Percentiles rank a stretch among this genome's conserved stretches.
These are phyloP conservation scores for Lippia alba DNA, from an alignment of 305 asterid genomes.

Conservation along the genomic window DNA sequence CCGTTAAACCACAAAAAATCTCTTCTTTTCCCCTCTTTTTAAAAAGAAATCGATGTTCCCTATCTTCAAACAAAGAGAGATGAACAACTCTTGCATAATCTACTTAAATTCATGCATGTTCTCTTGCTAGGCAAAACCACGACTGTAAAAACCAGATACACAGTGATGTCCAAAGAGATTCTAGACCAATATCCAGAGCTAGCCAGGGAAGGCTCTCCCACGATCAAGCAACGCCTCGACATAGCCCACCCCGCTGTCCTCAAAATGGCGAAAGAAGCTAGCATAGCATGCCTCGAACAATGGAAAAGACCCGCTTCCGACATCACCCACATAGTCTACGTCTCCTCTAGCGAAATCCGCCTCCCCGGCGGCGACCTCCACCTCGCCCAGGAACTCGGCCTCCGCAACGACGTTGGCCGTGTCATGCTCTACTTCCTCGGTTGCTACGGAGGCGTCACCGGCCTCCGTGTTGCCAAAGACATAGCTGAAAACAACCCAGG, in stretches of 20 bases:
- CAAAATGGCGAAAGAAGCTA: conserved; percentile 83
- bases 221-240: conserved; percentile 80
- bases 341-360: conserved; percentile 89
- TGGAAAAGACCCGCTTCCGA: conserved; percentile 74
- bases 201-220: conserved; percentile 83
- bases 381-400: conserved; percentile 77
- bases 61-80: no score
- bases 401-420: conserved; percentile 65
- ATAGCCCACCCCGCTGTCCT: conserved; percentile 84
- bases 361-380: conserved; percentile 94
- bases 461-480: conserved; percentile 92
- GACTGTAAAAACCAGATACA: conserved; percentile 88
- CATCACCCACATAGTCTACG: conserved; percentile 87
- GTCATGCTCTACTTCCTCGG: conserved; percentile 92
- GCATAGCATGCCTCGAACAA: conserved; percentile 60
- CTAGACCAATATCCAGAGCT: conserved; percentile 82
- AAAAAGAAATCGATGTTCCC: no score
- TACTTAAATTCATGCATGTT: conserved; percentile 5
- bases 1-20: no score
- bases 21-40: no score
- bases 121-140: conserved; percentile 74
- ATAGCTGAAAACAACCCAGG: conserved; percentile 95
- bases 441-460: conserved; percentile 94
- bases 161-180: conserved; percentile 82
- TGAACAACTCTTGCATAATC: background rate